These are phyloP conservation scores for Starmerella scarabaei DNA, from an alignment of 805 yeast genomes.

Conservation along the genomic window DNA sequence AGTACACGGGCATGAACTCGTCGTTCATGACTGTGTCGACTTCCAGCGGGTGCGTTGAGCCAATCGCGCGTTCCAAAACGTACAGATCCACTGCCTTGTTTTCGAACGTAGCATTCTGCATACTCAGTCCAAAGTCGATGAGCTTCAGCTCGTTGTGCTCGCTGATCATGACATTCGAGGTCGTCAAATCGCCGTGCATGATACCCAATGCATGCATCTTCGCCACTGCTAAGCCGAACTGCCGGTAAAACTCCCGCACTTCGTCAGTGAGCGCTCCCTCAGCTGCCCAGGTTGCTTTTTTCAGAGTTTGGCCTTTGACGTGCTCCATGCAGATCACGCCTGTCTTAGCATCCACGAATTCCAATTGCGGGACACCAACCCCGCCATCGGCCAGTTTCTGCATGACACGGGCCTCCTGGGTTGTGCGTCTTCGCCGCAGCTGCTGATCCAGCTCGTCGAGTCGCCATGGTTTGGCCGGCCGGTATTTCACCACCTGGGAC, in stretches of 20 bases:
- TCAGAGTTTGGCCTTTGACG: slow-evolving; percentile 39
- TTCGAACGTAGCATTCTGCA: slow-evolving; percentile 47
- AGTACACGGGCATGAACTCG: slow-evolving; percentile 42
- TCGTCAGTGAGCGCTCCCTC: slow-evolving; percentile 5
- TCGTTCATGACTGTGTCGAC: slow-evolving; percentile 52
- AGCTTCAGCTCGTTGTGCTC: slow-evolving; percentile 33
- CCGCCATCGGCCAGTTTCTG: slow-evolving; percentile 39
- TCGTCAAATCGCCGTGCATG: slow-evolving; percentile 88
- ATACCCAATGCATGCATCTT: slow-evolving; percentile 63
- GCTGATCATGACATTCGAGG: slow-evolving; percentile 57
- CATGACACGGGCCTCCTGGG: slow-evolving; percentile 71
- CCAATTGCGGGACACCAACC: slow-evolving; percentile 55
- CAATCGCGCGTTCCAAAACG: slow-evolving; percentile 81
- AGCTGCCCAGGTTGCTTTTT: slow-evolving; percentile 28
- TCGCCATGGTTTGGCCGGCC: slow-evolving; percentile 86
- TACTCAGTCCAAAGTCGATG: slow-evolving; percentile 86
- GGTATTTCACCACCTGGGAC: slow-evolving; percentile 50
- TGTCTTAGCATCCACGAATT: slow-evolving; percentile 60
- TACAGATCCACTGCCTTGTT: slow-evolving; percentile 96
- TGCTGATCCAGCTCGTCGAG: slow-evolving; percentile 68
- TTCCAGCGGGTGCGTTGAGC: slow-evolving; percentile 75
- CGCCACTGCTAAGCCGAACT: slow-evolving; percentile 40
- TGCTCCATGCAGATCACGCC: slow-evolving; percentile 87
- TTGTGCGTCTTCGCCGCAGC: slow-evolving; percentile 67
- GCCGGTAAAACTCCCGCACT: slow-evolving; percentile 9